These are phyloP conservation scores for Ascoidea rubescens DNA, from an alignment of 805 yeast species.

Conservation along the genomic window DNA sequence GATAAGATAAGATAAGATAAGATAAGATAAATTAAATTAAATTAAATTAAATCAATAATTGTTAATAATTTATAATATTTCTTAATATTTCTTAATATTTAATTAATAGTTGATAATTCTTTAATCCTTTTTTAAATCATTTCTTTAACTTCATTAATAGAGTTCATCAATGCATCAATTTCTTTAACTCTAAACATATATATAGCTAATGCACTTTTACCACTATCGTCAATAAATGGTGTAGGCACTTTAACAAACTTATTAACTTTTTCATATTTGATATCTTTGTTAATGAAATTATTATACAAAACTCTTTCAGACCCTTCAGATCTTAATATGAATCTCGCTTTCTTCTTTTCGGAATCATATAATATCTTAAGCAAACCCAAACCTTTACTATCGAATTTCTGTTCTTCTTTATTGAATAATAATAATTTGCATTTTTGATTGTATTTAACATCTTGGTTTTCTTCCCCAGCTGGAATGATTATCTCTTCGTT, in stretches of 20 bases:
- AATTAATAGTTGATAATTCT: too few species aligned
- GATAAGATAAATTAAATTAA: too few species aligned
- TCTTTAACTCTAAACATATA: slow-evolving; percentile 9
- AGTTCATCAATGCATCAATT: slow-evolving; percentile 5
- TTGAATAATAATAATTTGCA: slow-evolving; percentile 4
- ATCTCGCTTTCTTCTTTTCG: slow-evolving; percentile 5
- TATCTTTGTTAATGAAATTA: slow-evolving; percentile 6
- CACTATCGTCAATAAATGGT: slow-evolving; percentile 3
- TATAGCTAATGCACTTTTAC: slow-evolving; percentile 2
- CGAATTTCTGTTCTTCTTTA: slow-evolving; percentile 1
- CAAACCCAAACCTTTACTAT: slow-evolving; percentile 7
- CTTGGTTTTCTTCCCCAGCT: slow-evolving; percentile 9
- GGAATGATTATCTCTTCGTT: neutral
- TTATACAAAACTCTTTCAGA: slow-evolving; percentile 7
- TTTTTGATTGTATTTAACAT: slow-evolving; percentile 4
- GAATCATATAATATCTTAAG: slow-evolving; percentile 5
- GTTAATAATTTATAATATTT: too few species aligned
- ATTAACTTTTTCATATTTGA: slow-evolving; percentile 6
- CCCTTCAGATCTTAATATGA: slow-evolving; percentile 10
- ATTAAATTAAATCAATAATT: too few species aligned
- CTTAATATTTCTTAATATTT: too few species aligned
- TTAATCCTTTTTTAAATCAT: neutral
- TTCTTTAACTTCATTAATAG: slow-evolving; percentile 3
- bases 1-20: too few species aligned
- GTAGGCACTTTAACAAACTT: slow-evolving; percentile 7